A percentile compares a stretch with the other conserved stretches of the same genome.
phyloP scores from a whole-genome alignment of 2,329 filamentous ascomycete genomes.

The Cryphonectria radicalis region DNA sequence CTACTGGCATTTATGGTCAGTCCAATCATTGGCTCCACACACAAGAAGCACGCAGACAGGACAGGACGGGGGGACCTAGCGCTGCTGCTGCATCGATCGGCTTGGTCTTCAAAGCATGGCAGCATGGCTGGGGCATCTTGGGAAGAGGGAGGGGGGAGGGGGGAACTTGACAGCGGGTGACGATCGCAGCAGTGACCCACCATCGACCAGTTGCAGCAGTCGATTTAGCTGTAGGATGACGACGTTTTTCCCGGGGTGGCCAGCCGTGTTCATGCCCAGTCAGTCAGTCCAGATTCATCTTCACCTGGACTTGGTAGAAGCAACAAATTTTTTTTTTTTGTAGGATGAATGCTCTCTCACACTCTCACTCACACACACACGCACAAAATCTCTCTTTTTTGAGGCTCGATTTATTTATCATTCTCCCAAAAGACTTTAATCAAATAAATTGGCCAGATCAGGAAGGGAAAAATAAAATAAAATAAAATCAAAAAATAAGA shows the following conservation, averaged over 20 bases:
- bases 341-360: background rate
- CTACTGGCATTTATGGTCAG: background rate
- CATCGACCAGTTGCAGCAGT: background rate
- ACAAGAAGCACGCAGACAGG: conserved; percentile 1
- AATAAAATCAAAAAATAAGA: background rate
- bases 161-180: background rate
- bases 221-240: conserved; percentile 25
- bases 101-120: background rate
- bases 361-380: too few species aligned
- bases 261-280: conserved; percentile 1
- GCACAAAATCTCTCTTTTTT: background rate
- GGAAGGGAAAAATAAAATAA: background rate
- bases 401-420: background rate
- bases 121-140: background rate
- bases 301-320: background rate
- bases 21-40: conserved; percentile 13
- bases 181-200: background rate
- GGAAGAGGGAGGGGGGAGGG: too few species aligned
- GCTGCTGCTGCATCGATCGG: conserved; percentile 8
- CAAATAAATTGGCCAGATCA: background rate
- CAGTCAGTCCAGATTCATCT: background rate
- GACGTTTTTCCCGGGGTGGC: conserved; percentile 17
- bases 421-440: background rate
- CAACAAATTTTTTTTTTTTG: background rate
- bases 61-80: background rate